A percentile compares a stretch with the other conserved stretches of the same genome.
phyloP scores from a whole-genome alignment of 352 stramenopile genomes.

The Thraustotheca clavata region DNA sequence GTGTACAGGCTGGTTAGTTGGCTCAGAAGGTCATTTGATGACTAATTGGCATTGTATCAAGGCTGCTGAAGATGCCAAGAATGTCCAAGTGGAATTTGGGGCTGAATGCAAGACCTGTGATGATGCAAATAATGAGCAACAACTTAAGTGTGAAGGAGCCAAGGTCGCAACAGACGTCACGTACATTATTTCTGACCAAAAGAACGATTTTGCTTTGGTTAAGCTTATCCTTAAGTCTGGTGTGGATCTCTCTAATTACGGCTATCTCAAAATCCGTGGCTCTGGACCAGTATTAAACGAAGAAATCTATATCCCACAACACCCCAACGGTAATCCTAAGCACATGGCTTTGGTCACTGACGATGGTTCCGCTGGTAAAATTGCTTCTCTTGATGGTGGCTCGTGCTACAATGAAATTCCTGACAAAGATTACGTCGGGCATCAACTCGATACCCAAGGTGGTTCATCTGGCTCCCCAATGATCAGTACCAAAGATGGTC shows the following conservation, averaged over 20 bases:
- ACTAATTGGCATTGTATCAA: slow-evolving; percentile 43
- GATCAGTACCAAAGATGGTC: slow-evolving; percentile 44
- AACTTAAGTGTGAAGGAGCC: slow-evolving; percentile 23
- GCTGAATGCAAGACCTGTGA: slow-evolving; percentile 8
- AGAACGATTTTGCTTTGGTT: slow-evolving; percentile 44
- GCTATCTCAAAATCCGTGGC: slow-evolving; percentile 29
- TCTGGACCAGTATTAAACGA: slow-evolving; percentile 26
- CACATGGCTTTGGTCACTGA: slow-evolving; percentile 28
- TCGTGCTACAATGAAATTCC: neutral
- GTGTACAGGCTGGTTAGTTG: slow-evolving; percentile 45
- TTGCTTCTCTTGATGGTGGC: neutral
- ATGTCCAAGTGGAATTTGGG: slow-evolving; percentile 2
- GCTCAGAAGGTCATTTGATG: slow-evolving; percentile 34
- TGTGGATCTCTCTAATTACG: slow-evolving; percentile 20
- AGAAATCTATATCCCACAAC: slow-evolving; percentile 43
- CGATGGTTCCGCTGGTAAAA: neutral
- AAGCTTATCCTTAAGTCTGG: slow-evolving; percentile 27
- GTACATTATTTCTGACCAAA: slow-evolving; percentile 46
- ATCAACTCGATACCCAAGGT: slow-evolving; percentile 19
- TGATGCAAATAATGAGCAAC: neutral
- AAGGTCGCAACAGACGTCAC: slow-evolving; percentile 28
- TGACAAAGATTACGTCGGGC: slow-evolving; percentile 3
- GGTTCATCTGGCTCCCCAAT: slow-evolving; percentile 50
- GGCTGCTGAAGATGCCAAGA: slow-evolving; percentile 20
- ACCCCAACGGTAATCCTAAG: slow-evolving; percentile 32